Percentiles rank a stretch among this genome's conserved stretches.
Evolutionary conservation across 495 filamentous ascomycete species (phyloP).

Genomic region (Lepidopterella palustris): DNA sequence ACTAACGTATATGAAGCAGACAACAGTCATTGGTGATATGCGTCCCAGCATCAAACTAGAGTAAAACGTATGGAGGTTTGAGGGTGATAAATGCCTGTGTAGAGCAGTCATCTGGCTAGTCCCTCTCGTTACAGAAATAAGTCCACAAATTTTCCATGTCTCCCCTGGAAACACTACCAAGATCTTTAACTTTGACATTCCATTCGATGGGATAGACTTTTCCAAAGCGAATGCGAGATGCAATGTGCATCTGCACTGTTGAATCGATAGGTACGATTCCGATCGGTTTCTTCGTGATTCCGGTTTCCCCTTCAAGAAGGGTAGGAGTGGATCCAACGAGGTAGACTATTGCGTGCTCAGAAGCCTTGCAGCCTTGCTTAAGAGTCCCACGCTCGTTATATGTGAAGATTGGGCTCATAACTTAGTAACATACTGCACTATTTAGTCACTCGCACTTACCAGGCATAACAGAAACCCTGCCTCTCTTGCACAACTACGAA

Average conservation of each 20-base stretch:
- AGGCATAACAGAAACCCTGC: constrained; percentile 10
- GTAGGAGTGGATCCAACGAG: constrained; percentile 25
- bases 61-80: neutral
- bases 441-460: neutral
- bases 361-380: constrained; percentile 32
- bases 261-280: neutral
- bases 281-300: constrained; percentile 3
- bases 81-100: neutral
- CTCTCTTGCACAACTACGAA: constrained; percentile 22
- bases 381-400: constrained; percentile 36
- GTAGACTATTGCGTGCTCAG: constrained; percentile 40
- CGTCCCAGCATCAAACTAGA: too few relatives aligned
- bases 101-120: neutral
- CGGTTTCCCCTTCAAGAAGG: neutral
- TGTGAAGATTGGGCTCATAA: constrained; percentile 34
- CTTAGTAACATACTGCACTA: neutral
- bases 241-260: constrained; percentile 25
- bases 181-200: constrained; percentile 41
- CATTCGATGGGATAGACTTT: constrained; percentile 45
- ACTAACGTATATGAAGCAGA: too few relatives aligned
- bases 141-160: neutral
- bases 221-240: constrained; percentile 43
- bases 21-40: too few relatives aligned
- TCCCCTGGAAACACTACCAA: constrained; percentile 26
- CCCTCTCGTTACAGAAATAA: neutral